Evolutionary conservation across 2,329 filamentous ascomycete genomes (phyloP), one percentile per base, ranked within the genome.

Genomic region (Biscogniauxia mediterranea): DNA sequence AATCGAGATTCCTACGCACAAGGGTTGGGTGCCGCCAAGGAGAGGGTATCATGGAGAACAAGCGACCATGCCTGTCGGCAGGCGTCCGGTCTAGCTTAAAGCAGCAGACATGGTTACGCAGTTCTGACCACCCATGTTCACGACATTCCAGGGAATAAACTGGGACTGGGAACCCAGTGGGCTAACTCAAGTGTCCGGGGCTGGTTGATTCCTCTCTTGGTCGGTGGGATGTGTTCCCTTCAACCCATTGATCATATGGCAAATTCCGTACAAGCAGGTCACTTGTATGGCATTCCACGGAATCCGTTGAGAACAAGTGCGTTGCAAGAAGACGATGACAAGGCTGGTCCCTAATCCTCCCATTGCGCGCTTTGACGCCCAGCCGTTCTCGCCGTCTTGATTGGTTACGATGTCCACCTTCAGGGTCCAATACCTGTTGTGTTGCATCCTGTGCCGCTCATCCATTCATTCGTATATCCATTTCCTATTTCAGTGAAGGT

Each of bases 1-100:
- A 55, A 56, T 61, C 58, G 53, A 56, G 51, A 58, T 46, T 5
- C 9, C 49, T 26, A 54, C 21, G 55, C 38, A 20, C 55, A 55
- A 53, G 55, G 53, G 58, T 57, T 61, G 61, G 59, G 60, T 57
- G 55, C 53, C n/a, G 20, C 52, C 56, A 58, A 49, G 26, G 21
- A 58, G 57, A 51, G 52, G 56, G 28, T 55, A 21, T 52, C 19
- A 52, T 19, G 54, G 42, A 28, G 50, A 60, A 51, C 58, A 58
- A 61, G 60, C 55, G 54, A 61, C 60, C 63, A 64, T 61, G 60
- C 54, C 60, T 68, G 38, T 61, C 46, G 52, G 58, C 58, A 56
- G 61, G 38, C 58, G 57, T 58, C 60, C 56, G 56, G 64, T 62
- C 63, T 67, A 67, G 62, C 68, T 68, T 61, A 59, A 64, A 66